Evolutionary conservation across 495 filamentous ascomycete species (phyloP).

Genomic region (Chaetomium tenue): DNA sequence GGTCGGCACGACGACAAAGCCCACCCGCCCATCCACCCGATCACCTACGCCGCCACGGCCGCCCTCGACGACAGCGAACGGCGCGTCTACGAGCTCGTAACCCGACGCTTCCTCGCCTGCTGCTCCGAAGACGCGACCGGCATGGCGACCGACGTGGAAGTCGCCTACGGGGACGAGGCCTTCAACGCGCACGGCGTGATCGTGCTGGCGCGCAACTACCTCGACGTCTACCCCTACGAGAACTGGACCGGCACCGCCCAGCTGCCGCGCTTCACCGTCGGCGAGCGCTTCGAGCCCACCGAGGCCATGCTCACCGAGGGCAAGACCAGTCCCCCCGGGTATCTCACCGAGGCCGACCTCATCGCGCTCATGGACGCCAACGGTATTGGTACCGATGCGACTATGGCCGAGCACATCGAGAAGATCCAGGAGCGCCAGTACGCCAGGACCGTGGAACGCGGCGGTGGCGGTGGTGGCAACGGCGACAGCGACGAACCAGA

Average conservation of each 20-base stretch:
- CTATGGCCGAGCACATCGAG: conserved; percentile 97
- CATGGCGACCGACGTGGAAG: conserved; percentile 75
- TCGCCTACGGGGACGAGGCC: conserved; percentile 77
- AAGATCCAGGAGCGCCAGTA: conserved; percentile 91
- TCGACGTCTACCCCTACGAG: conserved; percentile 95
- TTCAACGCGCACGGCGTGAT: conserved; percentile 79
- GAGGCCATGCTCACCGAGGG: conserved; percentile 88
- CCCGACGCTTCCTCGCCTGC: conserved; percentile 91
- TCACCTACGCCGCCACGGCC: conserved; percentile 68
- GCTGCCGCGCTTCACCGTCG: conserved; percentile 71
- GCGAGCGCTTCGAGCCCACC: conserved; percentile 81
- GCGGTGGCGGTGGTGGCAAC: conserved; percentile 35
- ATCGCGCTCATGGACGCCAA: conserved; percentile 98
- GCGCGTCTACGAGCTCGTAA: conserved; percentile 88
- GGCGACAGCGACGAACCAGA: conserved; percentile 36
- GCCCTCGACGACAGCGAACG: conserved; percentile 64
- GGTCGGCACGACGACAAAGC: conserved; percentile 92
- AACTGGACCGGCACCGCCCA: conserved; percentile 87
- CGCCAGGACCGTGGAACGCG: conserved; percentile 62
- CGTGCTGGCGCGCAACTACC: conserved; percentile 87
- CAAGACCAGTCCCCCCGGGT: conserved; percentile 77
- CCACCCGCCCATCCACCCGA: conserved; percentile 94
- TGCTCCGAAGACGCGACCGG: conserved; percentile 94
- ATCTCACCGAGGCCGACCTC: conserved; percentile 93
- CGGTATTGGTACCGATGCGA: conserved; percentile 96